Percentiles rank a stretch among this genome's conserved stretches.
Evolutionary conservation across 192 early-diverging fungal species (phyloP).

Genomic region (Backusella sp.): DNA sequence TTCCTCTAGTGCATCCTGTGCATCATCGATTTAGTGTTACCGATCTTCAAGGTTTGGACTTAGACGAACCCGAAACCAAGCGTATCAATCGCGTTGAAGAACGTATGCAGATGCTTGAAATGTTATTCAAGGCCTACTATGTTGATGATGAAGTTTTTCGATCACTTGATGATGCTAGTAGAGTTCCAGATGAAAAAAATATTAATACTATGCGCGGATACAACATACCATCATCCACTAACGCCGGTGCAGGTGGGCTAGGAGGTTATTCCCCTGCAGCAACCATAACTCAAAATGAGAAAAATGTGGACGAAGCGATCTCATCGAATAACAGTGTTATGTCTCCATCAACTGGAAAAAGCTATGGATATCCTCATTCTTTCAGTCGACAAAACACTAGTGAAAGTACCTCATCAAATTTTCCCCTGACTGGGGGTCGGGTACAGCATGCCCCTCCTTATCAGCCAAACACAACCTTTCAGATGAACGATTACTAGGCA

Average conservation of each 20-base stretch:
- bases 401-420: neutral
- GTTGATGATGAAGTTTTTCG: constrained; percentile 39
- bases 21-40: constrained; percentile 34
- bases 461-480: neutral
- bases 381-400: neutral
- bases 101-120: constrained; percentile 35
- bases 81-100: constrained; percentile 35
- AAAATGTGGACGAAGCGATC: constrained; percentile 1
- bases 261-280: neutral
- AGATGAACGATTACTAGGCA: neutral
- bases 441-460: neutral
- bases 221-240: neutral
- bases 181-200: neutral
- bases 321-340: neutral
- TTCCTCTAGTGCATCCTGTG: constrained; percentile 38
- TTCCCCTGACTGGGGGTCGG: neutral
- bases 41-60: constrained; percentile 9
- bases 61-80: constrained; percentile 25
- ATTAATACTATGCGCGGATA: neutral
- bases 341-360: neutral
- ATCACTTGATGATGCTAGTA: constrained; percentile 33
- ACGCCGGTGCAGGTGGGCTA: neutral
- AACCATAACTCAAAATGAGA: neutral
- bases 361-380: neutral
- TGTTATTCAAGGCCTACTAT: constrained; percentile 39